Base-by-base conservation (phyloP, 495 filamentous ascomycete genomes). In the Daldinia grandis region DNA sequence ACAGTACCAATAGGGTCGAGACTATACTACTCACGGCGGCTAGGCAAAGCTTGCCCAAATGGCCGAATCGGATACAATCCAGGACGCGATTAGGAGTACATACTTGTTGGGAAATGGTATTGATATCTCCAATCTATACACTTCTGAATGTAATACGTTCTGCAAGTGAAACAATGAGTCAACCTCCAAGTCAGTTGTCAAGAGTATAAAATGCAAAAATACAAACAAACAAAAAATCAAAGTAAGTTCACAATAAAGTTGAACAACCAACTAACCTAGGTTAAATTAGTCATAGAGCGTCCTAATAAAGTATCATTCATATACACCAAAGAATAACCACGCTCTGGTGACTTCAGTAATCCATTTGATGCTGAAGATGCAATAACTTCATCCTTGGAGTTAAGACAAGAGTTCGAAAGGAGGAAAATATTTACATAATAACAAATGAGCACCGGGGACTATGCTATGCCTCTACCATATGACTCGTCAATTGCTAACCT, bases 381-480 rank as follows among this genome's bases (percentile, higher is more conserved):
- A n/a, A 60, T 17, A 55, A 49, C 55, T 61, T 58, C 31, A 6
- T 28, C 60, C 60, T 37, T 47, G 25, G 19, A 38, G 25, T 24
- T 27, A 17, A 27, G 17, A 62, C 42, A 57, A 62, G 40, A 50
- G 24, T 17, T 47, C 42, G 27, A 44, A 55, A 44, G 40, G 19
- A 38, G 10, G 35, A 40, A 28, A 58, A 47, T 69, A 44, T 47
- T 38, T 60, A 62, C 49, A 64, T 30, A 31, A 27, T 55, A 70
- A 19, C 62, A 66, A 50, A 40, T 21, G 62, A 72, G 62, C 67
- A 62, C 58, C 58, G 17, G 40, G 64, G 50, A 59, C 58, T 59
- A 74, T 74, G 71, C 59, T 31, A 74, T 68, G 68, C 64, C 68
- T 58, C 35, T 58, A 66, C 56, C 74, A 37, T 74, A 53, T 56